Base-by-base conservation (phyloP, 768 basidiomycete species). In the Pleurotus citrinopileatus region DNA sequence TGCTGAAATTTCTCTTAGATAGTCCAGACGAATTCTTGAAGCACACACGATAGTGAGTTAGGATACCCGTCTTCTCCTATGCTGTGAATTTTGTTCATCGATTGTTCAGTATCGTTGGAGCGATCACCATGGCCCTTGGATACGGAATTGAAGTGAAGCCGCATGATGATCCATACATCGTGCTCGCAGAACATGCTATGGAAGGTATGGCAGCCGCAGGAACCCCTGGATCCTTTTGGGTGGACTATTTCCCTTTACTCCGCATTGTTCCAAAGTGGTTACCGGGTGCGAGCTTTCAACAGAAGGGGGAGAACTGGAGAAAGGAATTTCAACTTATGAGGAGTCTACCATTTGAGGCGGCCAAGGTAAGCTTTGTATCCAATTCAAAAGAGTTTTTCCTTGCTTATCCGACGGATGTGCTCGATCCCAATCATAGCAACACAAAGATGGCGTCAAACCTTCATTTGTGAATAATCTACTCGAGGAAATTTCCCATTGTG, bases 231-330 rank as follows among this genome's bases (percentile, higher is more conserved):
- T 48, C 42, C 9, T 67, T 57, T n/a, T 26, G 59, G 12, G 67
- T 67, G 17, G 64, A 76, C 48, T 32, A 69, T 4, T 38, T 61
- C 20, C 57, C 58, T 9, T 19, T 51, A 66, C 69, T 77, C 59
- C 63, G 64, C 40, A 57, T 69, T 40, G 61, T 77, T 36, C 32
- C 32, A n/a, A 34, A 34, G 32, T 34, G 32, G 32, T 34, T 34
- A 9, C 32, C 32, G 10, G 32, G 32, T n/a, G 32, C 32, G 3
- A 34, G 10, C 9, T 34, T 34, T n/a, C 32, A 34, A n/a, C 9
- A 34, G n/a, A 9, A 10, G 10, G 32, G 32, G 10, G 32, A 9
- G 32, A 34, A 34, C 10, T 34, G 32, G 32, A 34, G n/a, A n/a
- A n/a, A 34, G n/a, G 32, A 34, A 9, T 34, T 9, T 34, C 32